phyloP scores from a whole-genome alignment of 345 rosid species.

The Balakata baccata region DNA sequence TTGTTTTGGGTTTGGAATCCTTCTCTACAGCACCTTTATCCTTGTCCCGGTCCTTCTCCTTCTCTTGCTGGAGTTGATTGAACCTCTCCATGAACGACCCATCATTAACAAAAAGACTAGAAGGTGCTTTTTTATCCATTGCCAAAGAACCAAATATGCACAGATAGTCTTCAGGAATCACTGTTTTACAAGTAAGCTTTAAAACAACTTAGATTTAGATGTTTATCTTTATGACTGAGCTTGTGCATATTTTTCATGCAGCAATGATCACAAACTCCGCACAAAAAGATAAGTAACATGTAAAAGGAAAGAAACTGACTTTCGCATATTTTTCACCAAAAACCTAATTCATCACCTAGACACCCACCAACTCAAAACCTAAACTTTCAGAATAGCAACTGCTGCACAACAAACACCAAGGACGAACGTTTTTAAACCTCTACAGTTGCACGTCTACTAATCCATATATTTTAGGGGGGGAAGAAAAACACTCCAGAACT shows the following conservation, averaged over 20 bases:
- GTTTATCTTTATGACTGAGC: background rate
- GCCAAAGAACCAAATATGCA: constrained; percentile 29
- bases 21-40: constrained; percentile 33
- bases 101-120: constrained; percentile 85
- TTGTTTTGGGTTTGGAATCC: constrained; percentile 64
- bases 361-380: background rate
- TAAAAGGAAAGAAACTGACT: background rate
- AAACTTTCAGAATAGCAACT: background rate
- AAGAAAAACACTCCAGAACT: background rate
- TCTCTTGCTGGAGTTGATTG: constrained; percentile 86
- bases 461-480: too few species aligned
- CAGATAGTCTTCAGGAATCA: constrained; percentile 31
- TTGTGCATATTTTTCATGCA: background rate
- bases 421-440: too few species aligned
- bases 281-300: background rate
- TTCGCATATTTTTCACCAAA: background rate
- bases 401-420: background rate
- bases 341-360: background rate
- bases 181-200: constrained; percentile 63
- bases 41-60: constrained; percentile 44
- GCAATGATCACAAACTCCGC: background rate
- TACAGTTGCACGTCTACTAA: background rate
- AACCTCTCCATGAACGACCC: constrained; percentile 99
- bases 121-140: constrained; percentile 77
- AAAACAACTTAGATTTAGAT: constrained; percentile 35